Percentiles rank a stretch among this genome's conserved stretches.
phyloP scores from a whole-genome alignment of 495 filamentous ascomycete species.

The Neurospora sp. region DNA sequence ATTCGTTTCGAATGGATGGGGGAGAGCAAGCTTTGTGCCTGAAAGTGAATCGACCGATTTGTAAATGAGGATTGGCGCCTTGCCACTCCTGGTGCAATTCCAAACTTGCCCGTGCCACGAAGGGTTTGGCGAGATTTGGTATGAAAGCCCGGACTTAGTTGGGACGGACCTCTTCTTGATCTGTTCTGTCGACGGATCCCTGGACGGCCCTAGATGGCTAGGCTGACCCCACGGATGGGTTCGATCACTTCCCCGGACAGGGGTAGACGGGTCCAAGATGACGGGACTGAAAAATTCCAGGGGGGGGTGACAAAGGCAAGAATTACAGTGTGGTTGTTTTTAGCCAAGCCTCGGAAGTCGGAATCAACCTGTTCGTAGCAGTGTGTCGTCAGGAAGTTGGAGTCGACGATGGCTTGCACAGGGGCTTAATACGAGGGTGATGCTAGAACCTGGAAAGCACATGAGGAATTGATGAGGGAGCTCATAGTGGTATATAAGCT shows the following conservation, averaged over 20 bases:
- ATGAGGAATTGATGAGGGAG: neutral
- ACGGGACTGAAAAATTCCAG: neutral
- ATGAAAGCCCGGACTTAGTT: conserved; percentile 1
- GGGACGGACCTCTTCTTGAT: conserved; percentile 4
- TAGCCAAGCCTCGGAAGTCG: conserved; percentile 4
- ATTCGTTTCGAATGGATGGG: neutral
- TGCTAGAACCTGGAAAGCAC: neutral
- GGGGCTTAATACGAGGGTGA: neutral
- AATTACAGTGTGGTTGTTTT: neutral
- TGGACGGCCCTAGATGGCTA: neutral
- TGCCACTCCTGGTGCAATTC: conserved; percentile 3
- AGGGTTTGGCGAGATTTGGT: conserved; percentile 14
- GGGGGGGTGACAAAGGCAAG: conserved; percentile 4
- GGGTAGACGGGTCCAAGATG: conserved; percentile 4
- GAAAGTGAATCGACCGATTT: neutral
- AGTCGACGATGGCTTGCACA: neutral
- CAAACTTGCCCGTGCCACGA: conserved; percentile 6
- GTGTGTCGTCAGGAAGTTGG: neutral
- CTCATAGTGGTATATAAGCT: neutral
- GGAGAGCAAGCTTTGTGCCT: neutral
- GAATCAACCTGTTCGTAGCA: neutral
- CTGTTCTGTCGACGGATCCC: neutral
- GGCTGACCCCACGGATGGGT: neutral
- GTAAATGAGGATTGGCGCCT: conserved; percentile 2
- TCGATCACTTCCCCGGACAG: conserved; percentile 5